Conservation (phyloP, 2,329 filamentous ascomycete genomes). For the Fusarium metavorans region DNA sequence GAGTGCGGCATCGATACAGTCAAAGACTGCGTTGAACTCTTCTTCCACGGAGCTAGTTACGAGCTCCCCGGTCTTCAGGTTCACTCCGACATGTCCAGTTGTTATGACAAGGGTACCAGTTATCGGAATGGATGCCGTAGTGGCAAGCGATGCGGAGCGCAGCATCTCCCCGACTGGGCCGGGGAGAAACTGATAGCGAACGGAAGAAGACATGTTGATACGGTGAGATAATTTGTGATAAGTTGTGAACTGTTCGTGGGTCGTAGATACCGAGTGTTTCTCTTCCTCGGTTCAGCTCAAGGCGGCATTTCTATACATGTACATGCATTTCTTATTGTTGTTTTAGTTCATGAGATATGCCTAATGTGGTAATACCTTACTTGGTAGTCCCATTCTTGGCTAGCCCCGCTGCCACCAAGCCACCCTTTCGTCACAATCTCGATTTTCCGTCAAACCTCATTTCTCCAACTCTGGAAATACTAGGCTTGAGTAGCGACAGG, state of each 20-base stretch:
- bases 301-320: background rate
- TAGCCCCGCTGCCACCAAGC: background rate
- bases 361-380: conserved; percentile 1
- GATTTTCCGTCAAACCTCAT: background rate
- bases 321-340: background rate
- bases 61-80: conserved; percentile 26
- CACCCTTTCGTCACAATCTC: background rate
- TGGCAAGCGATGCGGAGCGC: conserved; percentile 18
- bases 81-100: conserved; percentile 19
- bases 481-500: background rate
- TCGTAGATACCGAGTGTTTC: background rate
- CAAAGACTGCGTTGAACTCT: conserved; percentile 30
- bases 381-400: background rate
- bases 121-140: conserved; percentile 20
- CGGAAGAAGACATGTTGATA: conserved; percentile 4
- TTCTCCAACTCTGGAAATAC: background rate
- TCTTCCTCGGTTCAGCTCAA: background rate
- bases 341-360: background rate
- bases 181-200: conserved; percentile 12
- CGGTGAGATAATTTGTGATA: background rate
- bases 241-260: background rate
- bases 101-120: conserved; percentile 8
- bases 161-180: conserved; percentile 26
- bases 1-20: conserved; percentile 34
- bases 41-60: conserved; percentile 17